Percentiles rank a stretch among this genome's conserved stretches.
Evolutionary conservation across 202 grass and related monocot species (phyloP).

Genomic region (Bolboschoenoplectus hybrid): DNA sequence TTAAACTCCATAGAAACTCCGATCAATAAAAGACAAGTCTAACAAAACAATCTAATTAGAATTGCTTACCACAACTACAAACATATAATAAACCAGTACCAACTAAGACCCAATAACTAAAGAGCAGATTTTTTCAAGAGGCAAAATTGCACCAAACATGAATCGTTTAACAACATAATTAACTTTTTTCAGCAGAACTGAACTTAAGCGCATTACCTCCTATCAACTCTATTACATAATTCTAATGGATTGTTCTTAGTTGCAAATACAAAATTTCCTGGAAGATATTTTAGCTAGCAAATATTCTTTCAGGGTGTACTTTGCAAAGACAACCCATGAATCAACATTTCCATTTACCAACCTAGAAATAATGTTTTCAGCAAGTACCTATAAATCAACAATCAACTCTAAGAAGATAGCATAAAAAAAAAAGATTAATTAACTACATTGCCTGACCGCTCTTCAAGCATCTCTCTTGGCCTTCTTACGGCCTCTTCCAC

Average conservation of each 20-base stretch:
- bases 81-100: not conserved
- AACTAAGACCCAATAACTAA: not conserved
- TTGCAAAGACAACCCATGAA: conserved; percentile 14
- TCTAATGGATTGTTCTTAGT: conserved; percentile 6
- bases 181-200: not conserved
- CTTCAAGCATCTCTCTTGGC: conserved; percentile 28
- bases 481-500: conserved; percentile 7
- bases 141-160: not conserved
- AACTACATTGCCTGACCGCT: not conserved
- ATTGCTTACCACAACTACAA: not conserved
- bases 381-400: conserved; percentile 16
- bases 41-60: not conserved
- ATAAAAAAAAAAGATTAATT: not conserved
- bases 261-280: conserved; percentile 34
- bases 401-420: not conserved
- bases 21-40: not conserved
- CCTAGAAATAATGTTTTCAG: not conserved
- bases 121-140: not conserved
- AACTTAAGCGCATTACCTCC: not conserved
- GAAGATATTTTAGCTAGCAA: conserved; percentile 31
- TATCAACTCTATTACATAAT: conserved; percentile 16
- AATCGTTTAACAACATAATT: not conserved
- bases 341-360: not conserved
- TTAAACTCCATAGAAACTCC: not conserved
- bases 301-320: conserved; percentile 7